phyloP scores from a whole-genome alignment of 108 stramenopile genomes.

The Cyclostephanos tholiformis region DNA sequence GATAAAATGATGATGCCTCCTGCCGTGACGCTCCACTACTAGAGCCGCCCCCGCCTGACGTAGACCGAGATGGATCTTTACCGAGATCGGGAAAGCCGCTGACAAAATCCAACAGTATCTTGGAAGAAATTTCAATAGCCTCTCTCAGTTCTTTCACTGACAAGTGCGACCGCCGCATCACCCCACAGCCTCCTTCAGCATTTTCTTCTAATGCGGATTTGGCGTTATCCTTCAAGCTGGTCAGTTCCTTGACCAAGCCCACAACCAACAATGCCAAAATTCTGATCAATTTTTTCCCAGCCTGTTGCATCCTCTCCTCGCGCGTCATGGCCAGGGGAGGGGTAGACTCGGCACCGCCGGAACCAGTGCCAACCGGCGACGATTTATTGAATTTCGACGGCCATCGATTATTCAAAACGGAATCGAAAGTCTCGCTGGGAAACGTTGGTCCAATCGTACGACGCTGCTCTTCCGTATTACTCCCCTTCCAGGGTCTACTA shows the following conservation, averaged over 20 bases:
- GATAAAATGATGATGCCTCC: slow-evolving; percentile 30
- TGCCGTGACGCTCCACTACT: background rate
- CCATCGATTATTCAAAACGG: slow-evolving; percentile 40
- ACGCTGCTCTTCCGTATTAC: background rate
- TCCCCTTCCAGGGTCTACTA: slow-evolving; percentile 39
- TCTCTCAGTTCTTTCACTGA: slow-evolving; percentile 69
- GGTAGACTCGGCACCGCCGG: background rate
- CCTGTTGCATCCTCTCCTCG: slow-evolving; percentile 64
- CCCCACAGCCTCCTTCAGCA: background rate
- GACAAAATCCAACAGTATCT: slow-evolving; percentile 74
- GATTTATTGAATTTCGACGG: slow-evolving; percentile 13
- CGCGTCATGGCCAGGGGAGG: slow-evolving; percentile 17
- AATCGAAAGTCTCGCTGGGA: slow-evolving; percentile 34
- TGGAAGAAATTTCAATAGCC: slow-evolving; percentile 79
- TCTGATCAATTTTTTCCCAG: slow-evolving; percentile 77
- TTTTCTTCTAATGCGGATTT: slow-evolving; percentile 20
- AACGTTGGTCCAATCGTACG: background rate
- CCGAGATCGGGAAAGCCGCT: slow-evolving; percentile 53
- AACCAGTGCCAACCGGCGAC: background rate
- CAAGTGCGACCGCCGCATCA: slow-evolving; percentile 26
- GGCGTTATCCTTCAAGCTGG: slow-evolving; percentile 20
- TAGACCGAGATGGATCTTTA: background rate
- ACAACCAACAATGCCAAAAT: slow-evolving; percentile 74
- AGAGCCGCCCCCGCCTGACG: background rate
- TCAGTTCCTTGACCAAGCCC: slow-evolving; percentile 71